Evolutionary conservation across 169 alveolate species (phyloP).

Genomic region (Cryptosporidium muris): DNA sequence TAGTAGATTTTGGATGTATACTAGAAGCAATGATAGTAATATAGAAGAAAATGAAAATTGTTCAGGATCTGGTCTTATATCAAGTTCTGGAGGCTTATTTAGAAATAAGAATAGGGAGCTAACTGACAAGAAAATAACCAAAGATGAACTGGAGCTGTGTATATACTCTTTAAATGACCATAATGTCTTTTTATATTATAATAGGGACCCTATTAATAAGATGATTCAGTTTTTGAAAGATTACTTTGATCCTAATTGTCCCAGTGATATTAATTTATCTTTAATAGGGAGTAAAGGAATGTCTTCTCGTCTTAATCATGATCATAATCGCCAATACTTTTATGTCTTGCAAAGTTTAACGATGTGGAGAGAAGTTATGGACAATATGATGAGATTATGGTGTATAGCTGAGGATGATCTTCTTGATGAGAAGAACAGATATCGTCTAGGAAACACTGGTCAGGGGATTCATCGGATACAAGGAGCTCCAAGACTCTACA

Average conservation of each 20-base stretch:
- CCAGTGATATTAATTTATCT: constrained; percentile 48
- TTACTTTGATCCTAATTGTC: constrained; percentile 26
- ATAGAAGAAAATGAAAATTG: constrained; percentile 6
- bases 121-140: constrained; percentile 77
- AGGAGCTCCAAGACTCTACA: constrained; percentile 76
- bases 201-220: constrained; percentile 58
- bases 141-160: constrained; percentile 90
- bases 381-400: constrained; percentile 90
- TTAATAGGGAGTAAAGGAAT: constrained; percentile 20
- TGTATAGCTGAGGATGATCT: constrained; percentile 89
- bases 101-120: constrained; percentile 37
- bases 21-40: background rate
- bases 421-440: constrained; percentile 83
- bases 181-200: constrained; percentile 72
- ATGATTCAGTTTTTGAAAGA: constrained; percentile 57
- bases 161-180: constrained; percentile 89
- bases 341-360: constrained; percentile 90
- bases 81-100: constrained; percentile 44
- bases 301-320: constrained; percentile 88
- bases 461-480: constrained; percentile 86
- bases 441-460: constrained; percentile 88
- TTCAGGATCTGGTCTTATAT: constrained; percentile 32
- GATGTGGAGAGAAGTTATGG: constrained; percentile 90
- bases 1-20: constrained; percentile 29
- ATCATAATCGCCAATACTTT: constrained; percentile 87